These are phyloP conservation scores for Cryphonectria naterciae DNA, from an alignment of 2,329 filamentous ascomycete genomes.

Conservation along the genomic window DNA sequence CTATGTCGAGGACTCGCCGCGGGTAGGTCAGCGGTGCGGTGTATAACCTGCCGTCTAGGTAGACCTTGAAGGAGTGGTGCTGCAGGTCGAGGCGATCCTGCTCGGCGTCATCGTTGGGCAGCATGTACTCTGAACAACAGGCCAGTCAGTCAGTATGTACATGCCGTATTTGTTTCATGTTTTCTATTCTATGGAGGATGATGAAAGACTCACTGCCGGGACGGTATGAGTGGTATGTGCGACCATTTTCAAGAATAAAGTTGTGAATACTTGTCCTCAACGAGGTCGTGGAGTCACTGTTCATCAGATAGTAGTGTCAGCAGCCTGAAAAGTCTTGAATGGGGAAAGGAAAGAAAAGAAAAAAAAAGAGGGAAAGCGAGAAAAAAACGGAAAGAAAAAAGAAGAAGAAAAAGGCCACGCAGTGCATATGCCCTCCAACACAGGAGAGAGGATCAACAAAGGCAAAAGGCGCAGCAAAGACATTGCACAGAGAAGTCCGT, in stretches of 20 bases:
- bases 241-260: conserved; percentile 37
- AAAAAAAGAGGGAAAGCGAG: no score
- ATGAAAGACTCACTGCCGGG: conserved; percentile 36
- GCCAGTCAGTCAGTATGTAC: neutral
- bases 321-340: neutral
- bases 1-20: conserved; percentile 51
- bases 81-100: conserved; percentile 44
- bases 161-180: neutral
- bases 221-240: conserved; percentile 39
- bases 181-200: neutral
- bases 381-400: no score
- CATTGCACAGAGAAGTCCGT: neutral
- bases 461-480: neutral
- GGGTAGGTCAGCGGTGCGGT: conserved; percentile 49
- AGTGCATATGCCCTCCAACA: neutral
- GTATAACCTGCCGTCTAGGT: conserved; percentile 46
- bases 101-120: conserved; percentile 40
- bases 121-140: conserved; percentile 35
- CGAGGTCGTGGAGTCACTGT: conserved; percentile 39
- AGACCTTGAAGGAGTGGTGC: conserved; percentile 45
- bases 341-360: no score
- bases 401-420: no score
- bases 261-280: conserved; percentile 35
- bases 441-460: neutral
- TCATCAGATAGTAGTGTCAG: conserved; percentile 6